These are phyloP conservation scores for Aleurites moluccanus DNA, from an alignment of 441 rosid species.

Conservation along the genomic window DNA sequence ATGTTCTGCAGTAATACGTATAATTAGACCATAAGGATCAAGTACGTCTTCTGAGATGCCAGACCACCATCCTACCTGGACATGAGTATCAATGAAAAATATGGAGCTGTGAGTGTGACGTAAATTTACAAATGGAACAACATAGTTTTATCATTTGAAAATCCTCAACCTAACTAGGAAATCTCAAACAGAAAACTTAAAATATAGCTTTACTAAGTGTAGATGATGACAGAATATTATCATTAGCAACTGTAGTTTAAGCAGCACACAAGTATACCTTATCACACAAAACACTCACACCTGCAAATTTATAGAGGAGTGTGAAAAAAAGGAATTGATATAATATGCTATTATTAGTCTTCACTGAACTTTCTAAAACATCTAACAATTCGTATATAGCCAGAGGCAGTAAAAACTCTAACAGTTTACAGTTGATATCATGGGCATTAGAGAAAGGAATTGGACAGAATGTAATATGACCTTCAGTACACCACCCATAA, in stretches of 20 bases:
- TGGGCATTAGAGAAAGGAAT: background rate
- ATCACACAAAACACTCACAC: background rate
- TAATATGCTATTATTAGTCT: background rate
- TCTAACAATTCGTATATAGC: background rate
- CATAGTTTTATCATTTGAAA: background rate
- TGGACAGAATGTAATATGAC: background rate
- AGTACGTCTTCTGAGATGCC: slow-evolving; percentile 75
- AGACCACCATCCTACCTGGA: slow-evolving; percentile 99
- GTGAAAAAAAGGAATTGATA: background rate
- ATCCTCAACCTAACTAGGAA: background rate
- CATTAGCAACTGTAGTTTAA: background rate
- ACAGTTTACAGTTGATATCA: background rate
- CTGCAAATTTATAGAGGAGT: background rate
- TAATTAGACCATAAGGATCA: slow-evolving; percentile 84
- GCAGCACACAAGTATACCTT: background rate
- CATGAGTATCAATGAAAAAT: slow-evolving; percentile 27
- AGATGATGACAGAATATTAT: slow-evolving; percentile 9
- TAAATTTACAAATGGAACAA: background rate
- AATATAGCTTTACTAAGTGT: background rate
- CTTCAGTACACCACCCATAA: background rate
- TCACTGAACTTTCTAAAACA: background rate
- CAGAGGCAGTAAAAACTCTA: background rate
- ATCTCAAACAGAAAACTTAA: background rate
- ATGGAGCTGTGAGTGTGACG: background rate
- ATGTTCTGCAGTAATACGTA: slow-evolving; percentile 90